phyloP scores from a whole-genome alignment of 2,329 filamentous ascomycete genomes.

The Fusarium sp. region DNA sequence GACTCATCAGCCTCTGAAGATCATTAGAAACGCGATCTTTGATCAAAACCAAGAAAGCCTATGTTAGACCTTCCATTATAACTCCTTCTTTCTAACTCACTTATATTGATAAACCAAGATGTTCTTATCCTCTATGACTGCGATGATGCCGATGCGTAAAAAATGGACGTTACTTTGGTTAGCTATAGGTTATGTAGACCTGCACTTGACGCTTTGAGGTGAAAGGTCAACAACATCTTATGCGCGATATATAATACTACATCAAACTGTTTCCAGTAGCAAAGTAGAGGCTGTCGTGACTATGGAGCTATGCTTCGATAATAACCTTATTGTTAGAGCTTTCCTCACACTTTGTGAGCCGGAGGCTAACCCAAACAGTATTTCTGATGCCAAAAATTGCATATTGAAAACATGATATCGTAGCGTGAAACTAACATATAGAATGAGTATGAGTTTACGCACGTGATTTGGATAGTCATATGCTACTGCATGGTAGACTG shows the following conservation, averaged over 20 bases:
- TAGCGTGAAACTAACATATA: accelerated
- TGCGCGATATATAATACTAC: accelerated
- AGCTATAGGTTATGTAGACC: not conserved
- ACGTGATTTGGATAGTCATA: not conserved
- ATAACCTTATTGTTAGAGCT: too few relatives aligned
- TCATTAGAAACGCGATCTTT: accelerated
- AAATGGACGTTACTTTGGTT: accelerated
- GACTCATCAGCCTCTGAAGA: accelerated
- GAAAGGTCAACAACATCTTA: too few relatives aligned
- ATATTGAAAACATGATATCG: accelerated
- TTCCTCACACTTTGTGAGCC: accelerated
- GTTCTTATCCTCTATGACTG: accelerated
- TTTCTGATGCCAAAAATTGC: accelerated
- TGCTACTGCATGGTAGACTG: too few relatives aligned
- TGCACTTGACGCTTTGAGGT: accelerated
- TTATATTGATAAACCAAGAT: accelerated
- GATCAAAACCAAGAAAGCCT: too few relatives aligned
- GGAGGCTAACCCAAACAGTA: accelerated
- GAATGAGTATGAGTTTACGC: accelerated
- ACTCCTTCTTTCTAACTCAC: too few relatives aligned
- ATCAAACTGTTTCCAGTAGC: not conserved
- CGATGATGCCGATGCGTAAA: not conserved
- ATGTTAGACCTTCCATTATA: accelerated
- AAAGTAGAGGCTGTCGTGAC: too few relatives aligned
- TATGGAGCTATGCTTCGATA: too few relatives aligned